Evolutionary conservation across 148 eudicot genomes (phyloP).

Genomic region (Persicaria maculosa): DNA sequence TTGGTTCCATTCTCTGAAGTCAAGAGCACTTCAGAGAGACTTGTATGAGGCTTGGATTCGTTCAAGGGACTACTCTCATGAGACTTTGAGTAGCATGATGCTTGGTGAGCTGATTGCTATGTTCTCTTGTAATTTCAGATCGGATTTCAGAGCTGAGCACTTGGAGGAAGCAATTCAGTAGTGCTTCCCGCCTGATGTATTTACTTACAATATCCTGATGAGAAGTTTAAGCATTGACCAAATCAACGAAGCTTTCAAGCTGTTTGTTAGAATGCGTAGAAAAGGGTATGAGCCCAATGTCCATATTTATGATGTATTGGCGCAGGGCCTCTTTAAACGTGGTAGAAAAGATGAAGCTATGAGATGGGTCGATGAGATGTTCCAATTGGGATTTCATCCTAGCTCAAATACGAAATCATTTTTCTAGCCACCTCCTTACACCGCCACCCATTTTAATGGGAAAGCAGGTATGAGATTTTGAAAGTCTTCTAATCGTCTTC

Average conservation of each 20-base stretch:
- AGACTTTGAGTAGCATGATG: conserved; percentile 28
- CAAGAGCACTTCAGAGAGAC: too few species aligned
- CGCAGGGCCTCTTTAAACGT: conserved; percentile 26
- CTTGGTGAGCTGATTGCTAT: conserved; percentile 45
- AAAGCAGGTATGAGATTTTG: background rate
- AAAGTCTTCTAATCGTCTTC: background rate
- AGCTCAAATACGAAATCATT: background rate
- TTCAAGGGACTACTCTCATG: conserved; percentile 30
- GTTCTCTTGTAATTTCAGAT: conserved; percentile 34
- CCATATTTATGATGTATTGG: conserved; percentile 30
- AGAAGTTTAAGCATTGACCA: conserved; percentile 37
- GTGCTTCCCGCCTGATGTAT: conserved; percentile 53
- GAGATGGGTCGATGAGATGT: conserved; percentile 35
- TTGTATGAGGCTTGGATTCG: conserved; percentile 47
- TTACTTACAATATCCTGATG: conserved; percentile 58
- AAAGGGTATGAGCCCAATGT: conserved; percentile 47
- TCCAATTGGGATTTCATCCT: conserved; percentile 22
- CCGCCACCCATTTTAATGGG: background rate
- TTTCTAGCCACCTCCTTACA: background rate
- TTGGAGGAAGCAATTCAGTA: conserved; percentile 42
- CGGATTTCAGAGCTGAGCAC: conserved; percentile 23
- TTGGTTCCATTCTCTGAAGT: conserved; percentile 37
- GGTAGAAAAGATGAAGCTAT: conserved; percentile 39
- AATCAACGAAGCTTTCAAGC: conserved; percentile 38
- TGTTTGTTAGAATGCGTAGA: conserved; percentile 25